Evolutionary conservation across 2,329 filamentous ascomycete genomes (phyloP), one percentile per base, ranked within the genome.

Genomic region (Fusarium sublunatum): DNA sequence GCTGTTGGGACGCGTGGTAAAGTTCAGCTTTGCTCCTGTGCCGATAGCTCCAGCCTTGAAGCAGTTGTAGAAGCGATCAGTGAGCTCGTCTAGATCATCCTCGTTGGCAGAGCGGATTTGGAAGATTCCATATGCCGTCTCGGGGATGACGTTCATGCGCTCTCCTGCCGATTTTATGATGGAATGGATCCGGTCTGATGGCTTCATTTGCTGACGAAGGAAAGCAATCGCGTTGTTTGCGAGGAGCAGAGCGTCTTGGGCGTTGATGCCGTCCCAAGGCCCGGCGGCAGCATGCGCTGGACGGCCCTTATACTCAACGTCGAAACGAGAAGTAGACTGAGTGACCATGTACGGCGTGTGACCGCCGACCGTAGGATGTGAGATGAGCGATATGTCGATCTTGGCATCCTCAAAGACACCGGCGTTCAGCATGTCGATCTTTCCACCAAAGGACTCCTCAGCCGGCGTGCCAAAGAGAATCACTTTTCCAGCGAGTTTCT

Each of bases 101-200:
- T 67, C 54, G 67, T 83, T 75, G 51, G 81, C 76, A 38, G 78
- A 83, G 24, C 86, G 86, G 67, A 87, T 81, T 36, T 82, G 83
- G 65, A 77, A 86, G 6, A 87, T 89, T 68, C 82, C 83, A 36
- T 82, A 83, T 19, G 86, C 84, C 5, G 88, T 87, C 1, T 55
- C 57, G 0, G 70, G 69, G 2, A 72, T 71, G 29, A 72, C 55
- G 6, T 72, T 72, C 5, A 67, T 67, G 0, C 68, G 61, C 0
- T 25, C 53, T n/a, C 67, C 67, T 0, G 58, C 67, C 1, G 65
- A 64, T 2, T 57, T 39, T 8, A 70, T 59, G 19, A 68, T 66
- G 2, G 67, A 65, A 3, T 69, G 67, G 5, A 69, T 52, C 2
- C 58, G 59, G 12, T 70, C 61, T 1, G 64, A 52, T 6, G 55